These are phyloP conservation scores for Haplographium delicatum DNA, from an alignment of 495 filamentous ascomycete genomes.

Conservation along the genomic window DNA sequence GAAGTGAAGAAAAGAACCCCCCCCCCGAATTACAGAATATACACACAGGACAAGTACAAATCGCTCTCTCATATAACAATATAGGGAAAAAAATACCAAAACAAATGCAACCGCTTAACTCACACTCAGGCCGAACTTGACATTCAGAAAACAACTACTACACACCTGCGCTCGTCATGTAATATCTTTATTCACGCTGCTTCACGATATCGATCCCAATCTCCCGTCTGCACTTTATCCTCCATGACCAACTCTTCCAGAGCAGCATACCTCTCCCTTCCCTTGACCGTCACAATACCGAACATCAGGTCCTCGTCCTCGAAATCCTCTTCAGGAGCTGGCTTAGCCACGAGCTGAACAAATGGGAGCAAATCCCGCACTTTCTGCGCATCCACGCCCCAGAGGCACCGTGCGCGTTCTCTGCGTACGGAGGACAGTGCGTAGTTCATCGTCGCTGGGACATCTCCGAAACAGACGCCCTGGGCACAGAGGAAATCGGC, in stretches of 20 bases:
- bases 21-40: too few relatives aligned
- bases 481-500: conserved; percentile 16
- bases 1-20: too few relatives aligned
- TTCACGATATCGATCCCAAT: conserved; percentile 73
- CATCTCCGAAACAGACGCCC: conserved; percentile 15
- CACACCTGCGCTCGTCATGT: too few relatives aligned
- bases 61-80: too few relatives aligned
- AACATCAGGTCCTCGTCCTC: conserved; percentile 13
- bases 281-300: conserved; percentile 8
- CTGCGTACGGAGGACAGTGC: neutral
- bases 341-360: neutral
- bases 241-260: conserved; percentile 52
- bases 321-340: conserved; percentile 2
- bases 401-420: conserved; percentile 2
- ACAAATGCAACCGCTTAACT: too few relatives aligned
- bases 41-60: too few relatives aligned
- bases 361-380: neutral
- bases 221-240: conserved; percentile 33
- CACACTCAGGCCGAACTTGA: too few relatives aligned
- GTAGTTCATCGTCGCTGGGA: conserved; percentile 21
- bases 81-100: too few relatives aligned
- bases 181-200: too few relatives aligned
- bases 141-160: too few relatives aligned
- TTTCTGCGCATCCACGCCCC: neutral
- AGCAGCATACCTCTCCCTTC: conserved; percentile 58